A percentile compares a stretch with the other conserved stretches of the same genome.
These are phyloP conservation scores for Pseudogymnoascus verrucosus DNA, from an alignment of 2,329 filamentous ascomycete genomes.

Conservation along the genomic window DNA sequence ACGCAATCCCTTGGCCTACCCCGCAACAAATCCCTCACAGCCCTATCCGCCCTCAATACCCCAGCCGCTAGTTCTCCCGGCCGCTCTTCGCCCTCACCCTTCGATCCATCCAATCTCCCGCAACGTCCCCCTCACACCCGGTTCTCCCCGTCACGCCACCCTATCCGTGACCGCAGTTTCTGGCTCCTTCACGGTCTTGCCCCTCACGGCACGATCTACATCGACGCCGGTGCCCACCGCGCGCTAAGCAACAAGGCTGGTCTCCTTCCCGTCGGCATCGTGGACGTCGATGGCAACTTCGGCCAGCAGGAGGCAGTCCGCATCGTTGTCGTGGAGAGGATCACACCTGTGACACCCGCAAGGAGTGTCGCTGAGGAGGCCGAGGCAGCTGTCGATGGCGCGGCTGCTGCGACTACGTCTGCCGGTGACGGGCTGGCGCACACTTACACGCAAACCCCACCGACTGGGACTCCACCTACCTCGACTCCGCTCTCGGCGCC, in stretches of 20 bases:
- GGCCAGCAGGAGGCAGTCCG: slow-evolving; percentile 88
- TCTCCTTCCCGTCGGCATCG: slow-evolving; percentile 80
- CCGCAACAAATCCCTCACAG: slow-evolving; percentile 26
- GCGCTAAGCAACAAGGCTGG: slow-evolving; percentile 79
- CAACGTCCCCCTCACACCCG: slow-evolving; percentile 74
- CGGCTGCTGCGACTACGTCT: not conserved
- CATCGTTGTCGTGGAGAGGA: slow-evolving; percentile 67
- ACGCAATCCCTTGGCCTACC: slow-evolving; percentile 52
- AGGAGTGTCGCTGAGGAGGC: slow-evolving; percentile 23
- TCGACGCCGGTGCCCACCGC: slow-evolving; percentile 79
- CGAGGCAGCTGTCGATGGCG: slow-evolving; percentile 10
- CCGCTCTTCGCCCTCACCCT: slow-evolving; percentile 16
- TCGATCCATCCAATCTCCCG: slow-evolving; percentile 15
- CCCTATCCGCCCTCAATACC: slow-evolving; percentile 18
- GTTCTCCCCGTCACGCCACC: slow-evolving; percentile 76
- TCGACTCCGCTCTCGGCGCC: slow-evolving; percentile 15
- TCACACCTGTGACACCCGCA: not conserved
- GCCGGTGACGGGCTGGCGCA: not conserved
- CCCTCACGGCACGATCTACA: slow-evolving; percentile 84
- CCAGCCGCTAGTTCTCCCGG: slow-evolving; percentile 3
- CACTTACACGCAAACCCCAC: slow-evolving; percentile 2
- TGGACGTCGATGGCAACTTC: slow-evolving; percentile 83
- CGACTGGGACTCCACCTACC: slow-evolving; percentile 7
- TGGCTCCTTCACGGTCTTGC: slow-evolving; percentile 91
- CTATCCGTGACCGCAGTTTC: slow-evolving; percentile 89